Conservation (phyloP, 495 filamentous ascomycete genomes). For the Glutinoglossum americanum region DNA sequence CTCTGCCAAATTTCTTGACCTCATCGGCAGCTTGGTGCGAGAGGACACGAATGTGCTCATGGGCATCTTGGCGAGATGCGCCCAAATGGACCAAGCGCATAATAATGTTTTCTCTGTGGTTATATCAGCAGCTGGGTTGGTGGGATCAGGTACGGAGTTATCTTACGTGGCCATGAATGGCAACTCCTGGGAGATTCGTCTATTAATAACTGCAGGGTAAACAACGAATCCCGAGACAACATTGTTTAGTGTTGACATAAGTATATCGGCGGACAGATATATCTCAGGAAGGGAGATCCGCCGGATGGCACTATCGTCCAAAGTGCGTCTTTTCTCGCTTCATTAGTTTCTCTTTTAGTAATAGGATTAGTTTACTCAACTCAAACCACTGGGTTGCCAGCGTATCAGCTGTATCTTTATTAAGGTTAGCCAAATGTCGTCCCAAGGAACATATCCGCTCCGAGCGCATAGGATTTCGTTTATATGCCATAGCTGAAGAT, state of each 20-base stretch:
- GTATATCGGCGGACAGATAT: slow-evolving; percentile 67
- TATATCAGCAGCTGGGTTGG: no score
- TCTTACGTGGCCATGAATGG: slow-evolving; percentile 89
- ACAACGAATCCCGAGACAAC: slow-evolving; percentile 66
- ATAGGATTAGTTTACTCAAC: no score
- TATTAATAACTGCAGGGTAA: slow-evolving; percentile 57
- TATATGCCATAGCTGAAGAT: slow-evolving; percentile 49
- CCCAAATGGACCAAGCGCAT: slow-evolving; percentile 66
- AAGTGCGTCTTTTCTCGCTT: no score
- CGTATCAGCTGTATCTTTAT: slow-evolving; percentile 50
- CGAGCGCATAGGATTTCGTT: slow-evolving; percentile 75
- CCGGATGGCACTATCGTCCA: slow-evolving; percentile 43
- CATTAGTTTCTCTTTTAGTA: no score
- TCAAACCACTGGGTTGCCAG: slow-evolving; percentile 73
- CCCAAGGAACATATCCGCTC: slow-evolving; percentile 68
- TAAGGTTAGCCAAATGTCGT: slow-evolving; percentile 42
- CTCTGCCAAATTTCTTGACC: slow-evolving; percentile 59
- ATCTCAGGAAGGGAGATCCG: slow-evolving; percentile 57
- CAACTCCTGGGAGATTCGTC: slow-evolving; percentile 51
- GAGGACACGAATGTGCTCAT: slow-evolving; percentile 78
- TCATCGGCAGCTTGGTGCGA: slow-evolving; percentile 62
- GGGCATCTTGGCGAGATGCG: slow-evolving; percentile 66
- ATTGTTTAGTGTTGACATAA: slow-evolving; percentile 63
- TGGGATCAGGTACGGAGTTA: no score
- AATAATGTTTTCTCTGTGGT: slow-evolving; percentile 23